Conservation (phyloP, 768 basidiomycete genomes). For the Suillus subluteus region DNA sequence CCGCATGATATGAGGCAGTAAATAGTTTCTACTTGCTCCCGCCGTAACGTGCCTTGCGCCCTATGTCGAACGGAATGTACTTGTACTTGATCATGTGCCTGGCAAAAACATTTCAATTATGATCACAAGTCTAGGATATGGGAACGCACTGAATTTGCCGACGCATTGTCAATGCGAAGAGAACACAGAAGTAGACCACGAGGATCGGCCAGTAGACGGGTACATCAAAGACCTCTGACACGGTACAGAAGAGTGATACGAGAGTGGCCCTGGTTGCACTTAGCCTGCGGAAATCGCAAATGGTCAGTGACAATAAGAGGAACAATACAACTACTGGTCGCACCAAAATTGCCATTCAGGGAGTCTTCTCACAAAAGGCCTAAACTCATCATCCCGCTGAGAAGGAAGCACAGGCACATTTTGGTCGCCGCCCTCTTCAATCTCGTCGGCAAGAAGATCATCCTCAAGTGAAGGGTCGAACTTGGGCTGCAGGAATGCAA, state of each 20-base stretch:
- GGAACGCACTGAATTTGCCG: slow-evolving; percentile 87
- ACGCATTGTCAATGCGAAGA: slow-evolving; percentile 95
- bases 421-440: slow-evolving; percentile 86
- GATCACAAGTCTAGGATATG: slow-evolving; percentile 13
- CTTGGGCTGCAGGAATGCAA: slow-evolving; percentile 97
- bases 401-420: slow-evolving; percentile 61
- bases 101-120: slow-evolving; percentile 13
- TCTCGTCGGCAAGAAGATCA: slow-evolving; percentile 91
- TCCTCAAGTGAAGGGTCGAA: slow-evolving; percentile 97
- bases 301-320: slow-evolving; percentile 9
- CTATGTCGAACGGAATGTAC: slow-evolving; percentile 94
- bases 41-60: slow-evolving; percentile 90
- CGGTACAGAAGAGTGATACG: slow-evolving; percentile 77
- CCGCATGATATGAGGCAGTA: not conserved
- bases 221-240: slow-evolving; percentile 88
- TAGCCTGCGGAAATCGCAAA: slow-evolving; percentile 56
- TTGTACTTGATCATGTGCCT: slow-evolving; percentile 99
- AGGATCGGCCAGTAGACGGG: slow-evolving; percentile 99
- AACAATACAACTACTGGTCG: slow-evolving; percentile 23
- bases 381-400: slow-evolving; percentile 90
- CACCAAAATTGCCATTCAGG: slow-evolving; percentile 98
- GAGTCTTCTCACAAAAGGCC: slow-evolving; percentile 92
- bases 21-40: slow-evolving; percentile 45
- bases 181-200: slow-evolving; percentile 93
- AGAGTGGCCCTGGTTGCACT: slow-evolving; percentile 89